These are phyloP conservation scores for Xylaria sp. DNA, from an alignment of 495 filamentous ascomycete species.

Conservation along the genomic window DNA sequence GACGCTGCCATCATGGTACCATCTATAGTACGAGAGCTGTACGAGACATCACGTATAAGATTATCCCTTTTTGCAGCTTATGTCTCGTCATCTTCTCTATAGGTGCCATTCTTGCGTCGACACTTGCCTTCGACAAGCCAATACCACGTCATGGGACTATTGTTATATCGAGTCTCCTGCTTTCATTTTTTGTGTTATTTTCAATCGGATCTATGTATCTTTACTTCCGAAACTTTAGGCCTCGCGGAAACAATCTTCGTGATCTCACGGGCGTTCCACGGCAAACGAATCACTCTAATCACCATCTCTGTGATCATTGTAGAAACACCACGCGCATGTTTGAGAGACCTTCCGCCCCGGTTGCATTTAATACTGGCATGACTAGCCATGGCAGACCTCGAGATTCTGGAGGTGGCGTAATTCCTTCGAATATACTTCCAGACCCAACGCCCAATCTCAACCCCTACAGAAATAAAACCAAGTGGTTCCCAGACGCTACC, in stretches of 20 bases:
- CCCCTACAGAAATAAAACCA: background rate
- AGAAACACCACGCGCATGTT: background rate
- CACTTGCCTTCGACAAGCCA: slow-evolving; percentile 25
- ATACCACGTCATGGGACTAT: slow-evolving; percentile 31
- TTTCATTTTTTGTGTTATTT: slow-evolving; percentile 28
- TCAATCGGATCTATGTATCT: slow-evolving; percentile 24
- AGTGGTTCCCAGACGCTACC: background rate
- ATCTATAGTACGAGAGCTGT: slow-evolving; percentile 24
- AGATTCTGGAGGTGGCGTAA: background rate
- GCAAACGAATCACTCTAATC: slow-evolving; percentile 19
- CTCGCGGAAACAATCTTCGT: background rate
- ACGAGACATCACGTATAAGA: slow-evolving; percentile 33
- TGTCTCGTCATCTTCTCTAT: slow-evolving; percentile 32
- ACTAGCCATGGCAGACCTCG: background rate
- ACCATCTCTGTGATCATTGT: background rate
- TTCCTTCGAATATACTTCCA: slow-evolving; percentile 7
- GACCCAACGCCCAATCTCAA: slow-evolving; percentile 13
- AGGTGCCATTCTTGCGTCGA: slow-evolving; percentile 30
- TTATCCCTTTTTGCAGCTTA: slow-evolving; percentile 31
- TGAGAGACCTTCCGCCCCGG: background rate
- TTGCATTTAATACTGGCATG: background rate
- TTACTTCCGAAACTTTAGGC: background rate
- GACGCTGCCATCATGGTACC: background rate
- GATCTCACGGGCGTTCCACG: background rate
- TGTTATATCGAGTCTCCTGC: slow-evolving; percentile 31